A percentile compares a stretch with the other conserved stretches of the same genome.
Conservation (phyloP, 371 early-diverging fungal genomes). For the Rhizopus arrhizus region DNA sequence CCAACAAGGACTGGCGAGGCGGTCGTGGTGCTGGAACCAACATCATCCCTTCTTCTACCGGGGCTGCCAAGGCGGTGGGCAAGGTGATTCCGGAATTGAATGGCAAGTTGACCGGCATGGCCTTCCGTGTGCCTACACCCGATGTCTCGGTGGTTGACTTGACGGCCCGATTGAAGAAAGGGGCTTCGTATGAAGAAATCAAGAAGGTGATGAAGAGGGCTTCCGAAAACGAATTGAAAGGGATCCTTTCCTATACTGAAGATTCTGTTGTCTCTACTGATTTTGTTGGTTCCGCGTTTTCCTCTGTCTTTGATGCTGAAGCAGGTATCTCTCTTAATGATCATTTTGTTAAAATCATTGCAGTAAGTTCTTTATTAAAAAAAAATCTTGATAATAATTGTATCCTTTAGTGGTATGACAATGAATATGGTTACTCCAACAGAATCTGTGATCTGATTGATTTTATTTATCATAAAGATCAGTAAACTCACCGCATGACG, state of each 20-base stretch:
- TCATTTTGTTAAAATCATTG: slow-evolving; percentile 93
- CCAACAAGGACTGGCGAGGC: slow-evolving; percentile 92
- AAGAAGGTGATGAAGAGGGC: slow-evolving; percentile 85
- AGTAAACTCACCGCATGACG: too few relatives aligned
- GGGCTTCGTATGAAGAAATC: slow-evolving; percentile 90
- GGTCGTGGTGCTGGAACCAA: slow-evolving; percentile 96
- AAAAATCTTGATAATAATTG: too few relatives aligned
- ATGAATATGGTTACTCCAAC: slow-evolving; percentile 93
- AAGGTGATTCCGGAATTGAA: slow-evolving; percentile 97
- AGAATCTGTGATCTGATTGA: slow-evolving; percentile 81
- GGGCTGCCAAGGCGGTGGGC: slow-evolving; percentile 99
- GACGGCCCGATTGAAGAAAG: slow-evolving; percentile 88
- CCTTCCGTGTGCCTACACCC: slow-evolving; percentile 97
- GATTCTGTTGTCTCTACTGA: slow-evolving; percentile 98
- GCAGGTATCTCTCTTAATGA: slow-evolving; percentile 96
- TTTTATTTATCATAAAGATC: too few relatives aligned
- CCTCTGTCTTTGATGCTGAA: slow-evolving; percentile 95
- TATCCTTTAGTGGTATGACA: slow-evolving; percentile 87
- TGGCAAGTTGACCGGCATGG: slow-evolving; percentile 99
- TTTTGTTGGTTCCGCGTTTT: slow-evolving; percentile 88
- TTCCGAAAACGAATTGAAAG: slow-evolving; percentile 82
- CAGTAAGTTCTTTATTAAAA: too few relatives aligned
- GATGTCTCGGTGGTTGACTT: slow-evolving; percentile 99
- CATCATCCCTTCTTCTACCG: slow-evolving; percentile 99
- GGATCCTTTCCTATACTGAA: slow-evolving; percentile 93